phyloP scores from a whole-genome alignment of 148 eudicot genomes.

The Rhododendron henanense region DNA sequence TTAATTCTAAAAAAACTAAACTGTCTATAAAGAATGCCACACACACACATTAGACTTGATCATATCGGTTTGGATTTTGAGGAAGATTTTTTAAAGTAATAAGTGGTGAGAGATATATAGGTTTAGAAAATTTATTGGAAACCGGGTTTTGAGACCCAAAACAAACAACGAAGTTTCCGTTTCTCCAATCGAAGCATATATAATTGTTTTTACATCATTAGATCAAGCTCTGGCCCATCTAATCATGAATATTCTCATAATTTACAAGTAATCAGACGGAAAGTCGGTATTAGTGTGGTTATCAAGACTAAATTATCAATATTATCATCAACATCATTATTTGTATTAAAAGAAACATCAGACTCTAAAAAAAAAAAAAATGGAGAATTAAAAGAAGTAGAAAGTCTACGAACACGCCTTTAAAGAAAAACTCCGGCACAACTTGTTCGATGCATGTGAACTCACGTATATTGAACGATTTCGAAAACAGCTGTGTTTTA shows the following conservation, averaged over 20 bases:
- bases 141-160: too few species aligned
- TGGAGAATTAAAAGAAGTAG: too few species aligned
- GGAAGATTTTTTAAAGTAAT: too few species aligned
- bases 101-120: too few species aligned
- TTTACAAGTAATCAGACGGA: conserved; percentile 21
- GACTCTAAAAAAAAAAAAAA: background rate
- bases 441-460: background rate
- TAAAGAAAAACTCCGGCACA: too few species aligned
- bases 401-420: background rate
- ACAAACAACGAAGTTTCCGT: background rate
- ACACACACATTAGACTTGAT: too few species aligned
- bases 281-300: conserved; percentile 12
- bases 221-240: background rate
- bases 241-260: background rate
- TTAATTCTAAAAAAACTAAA: too few species aligned
- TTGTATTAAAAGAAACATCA: conserved; percentile 3
- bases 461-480: background rate
- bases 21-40: too few species aligned
- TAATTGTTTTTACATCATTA: background rate
- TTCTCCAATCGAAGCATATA: background rate
- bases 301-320: conserved; percentile 28
- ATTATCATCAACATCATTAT: conserved; percentile 43
- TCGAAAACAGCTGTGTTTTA: too few species aligned
- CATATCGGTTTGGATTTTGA: too few species aligned
- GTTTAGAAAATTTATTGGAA: too few species aligned